Base-by-base conservation (phyloP, 148 eudicot species). In the Chenopodium album region DNA sequence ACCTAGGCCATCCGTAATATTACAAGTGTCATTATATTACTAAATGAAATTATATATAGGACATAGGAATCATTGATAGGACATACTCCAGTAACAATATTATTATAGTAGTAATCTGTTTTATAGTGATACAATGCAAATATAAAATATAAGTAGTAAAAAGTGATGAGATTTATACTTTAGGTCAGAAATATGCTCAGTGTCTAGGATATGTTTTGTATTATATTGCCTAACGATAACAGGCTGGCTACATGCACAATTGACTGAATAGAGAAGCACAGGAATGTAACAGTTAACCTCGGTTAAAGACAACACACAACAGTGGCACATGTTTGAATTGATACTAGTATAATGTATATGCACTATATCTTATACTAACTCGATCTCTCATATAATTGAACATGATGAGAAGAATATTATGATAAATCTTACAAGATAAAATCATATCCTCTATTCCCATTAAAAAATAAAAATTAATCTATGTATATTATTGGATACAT, bases 221-320 rank as follows among this genome's bases (percentile, higher is more conserved):
- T 41, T 14, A 56, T 63, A 41, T 11, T 64, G 56, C 22, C 48
- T 77, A 2, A 13, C 32, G 11, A n/a, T 2, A 63, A 47, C 71
- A 77, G 79, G 79, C 79, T 77, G 79, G 79, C 56, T 77, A 41
- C 54, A 62, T 64, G 71, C 70, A 22, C 71, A 77, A 14, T 10
- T 77, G 37, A 63, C 12, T 50, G 54, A 50, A 50, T 50, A 9
- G 54, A 2, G 54, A 41, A 63, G 79, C 19, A 63, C 31, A 76
- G 48, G 9, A 6, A 71, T 71, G 19, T 37, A 22, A 71, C 50
- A 22, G 41, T 20, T 71, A 19, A 71, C 19, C 1, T 71, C 11
- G 50, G 44, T 32, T 37, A 41, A 71, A 20, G 74, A 20, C 74
- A 71, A 71, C 12, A 7, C n/a, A 19, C 48, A 71, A 71, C 23